Evolutionary conservation across 1,284 basidiomycete genomes (phyloP).

Genomic region (Ustilago trichophora): DNA sequence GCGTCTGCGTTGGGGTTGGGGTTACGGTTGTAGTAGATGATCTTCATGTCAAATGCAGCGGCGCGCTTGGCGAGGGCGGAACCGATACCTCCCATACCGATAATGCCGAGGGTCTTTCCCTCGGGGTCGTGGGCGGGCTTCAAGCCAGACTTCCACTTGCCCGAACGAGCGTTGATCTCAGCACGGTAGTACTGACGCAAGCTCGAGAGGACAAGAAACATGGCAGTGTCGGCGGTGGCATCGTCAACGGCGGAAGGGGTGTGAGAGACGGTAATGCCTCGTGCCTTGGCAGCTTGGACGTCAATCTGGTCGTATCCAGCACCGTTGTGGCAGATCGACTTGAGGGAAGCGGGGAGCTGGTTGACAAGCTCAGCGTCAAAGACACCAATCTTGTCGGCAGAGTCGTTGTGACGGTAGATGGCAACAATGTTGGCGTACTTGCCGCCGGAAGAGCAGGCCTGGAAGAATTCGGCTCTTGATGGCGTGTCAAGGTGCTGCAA

Average conservation of each 20-base stretch:
- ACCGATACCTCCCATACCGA: conserved; percentile 63
- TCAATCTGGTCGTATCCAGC: conserved; percentile 64
- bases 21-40: conserved; percentile 62
- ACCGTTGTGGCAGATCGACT: conserved; percentile 62
- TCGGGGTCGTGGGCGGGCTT: conserved; percentile 54
- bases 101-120: conserved; percentile 55
- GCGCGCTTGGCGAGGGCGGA: conserved; percentile 56
- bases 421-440: conserved; percentile 77
- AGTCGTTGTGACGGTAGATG: conserved; percentile 79
- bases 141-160: conserved; percentile 56
- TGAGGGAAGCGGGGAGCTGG: conserved; percentile 46
- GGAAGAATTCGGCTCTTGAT: conserved; percentile 43
- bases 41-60: conserved; percentile 57
- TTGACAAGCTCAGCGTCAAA: conserved; percentile 57
- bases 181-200: conserved; percentile 58
- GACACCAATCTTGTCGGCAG: conserved; percentile 51
- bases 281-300: conserved; percentile 48
- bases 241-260: conserved; percentile 60
- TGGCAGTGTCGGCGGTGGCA: conserved; percentile 59
- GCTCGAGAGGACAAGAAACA: conserved; percentile 59
- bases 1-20: conserved; percentile 42
- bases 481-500: conserved; percentile 40
- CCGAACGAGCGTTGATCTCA: conserved; percentile 42
- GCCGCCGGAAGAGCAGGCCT: conserved; percentile 43
- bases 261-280: conserved; percentile 58